These are phyloP conservation scores for Hymenoscyphus occultus DNA, from an alignment of 2,329 filamentous ascomycete genomes.

Conservation along the genomic window DNA sequence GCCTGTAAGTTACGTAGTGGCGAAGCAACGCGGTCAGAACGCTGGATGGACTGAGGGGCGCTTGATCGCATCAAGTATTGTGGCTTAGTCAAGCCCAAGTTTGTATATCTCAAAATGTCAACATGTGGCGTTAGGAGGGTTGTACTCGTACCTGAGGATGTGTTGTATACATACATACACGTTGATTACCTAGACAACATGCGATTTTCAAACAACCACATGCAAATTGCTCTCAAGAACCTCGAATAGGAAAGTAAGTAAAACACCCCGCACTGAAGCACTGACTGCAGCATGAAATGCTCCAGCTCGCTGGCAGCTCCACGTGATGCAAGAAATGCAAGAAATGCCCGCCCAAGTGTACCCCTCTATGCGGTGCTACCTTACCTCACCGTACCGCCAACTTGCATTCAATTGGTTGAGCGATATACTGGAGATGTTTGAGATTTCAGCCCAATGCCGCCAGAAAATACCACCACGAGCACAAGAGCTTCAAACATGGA, in stretches of 20 bases:
- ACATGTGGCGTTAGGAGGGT: neutral
- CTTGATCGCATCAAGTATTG: neutral
- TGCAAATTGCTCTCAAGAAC: neutral
- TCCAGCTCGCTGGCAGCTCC: slow-evolving; percentile 1
- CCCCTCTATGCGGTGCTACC: slow-evolving; percentile 6
- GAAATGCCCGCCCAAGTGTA: slow-evolving; percentile 1
- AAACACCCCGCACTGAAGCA: neutral
- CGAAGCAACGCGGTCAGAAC: neutral
- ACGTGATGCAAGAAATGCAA: neutral
- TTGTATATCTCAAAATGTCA: slow-evolving; percentile 3
- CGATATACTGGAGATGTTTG: no score
- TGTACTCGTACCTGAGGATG: neutral
- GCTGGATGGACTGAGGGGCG: neutral
- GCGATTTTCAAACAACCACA: neutral
- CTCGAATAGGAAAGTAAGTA: neutral
- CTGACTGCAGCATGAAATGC: neutral
- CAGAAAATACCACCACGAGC: slow-evolving; percentile 1
- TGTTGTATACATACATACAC: neutral
- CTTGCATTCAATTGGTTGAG: neutral
- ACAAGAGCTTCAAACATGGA: neutral
- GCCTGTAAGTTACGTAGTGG: neutral
- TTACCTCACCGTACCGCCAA: neutral
- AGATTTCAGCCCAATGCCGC: slow-evolving; percentile 4
- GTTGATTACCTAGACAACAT: neutral
- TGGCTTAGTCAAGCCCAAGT: neutral